phyloP scores from a whole-genome alignment of 2,329 filamentous ascomycete species.

The Pyrenochaeta sp. region DNA sequence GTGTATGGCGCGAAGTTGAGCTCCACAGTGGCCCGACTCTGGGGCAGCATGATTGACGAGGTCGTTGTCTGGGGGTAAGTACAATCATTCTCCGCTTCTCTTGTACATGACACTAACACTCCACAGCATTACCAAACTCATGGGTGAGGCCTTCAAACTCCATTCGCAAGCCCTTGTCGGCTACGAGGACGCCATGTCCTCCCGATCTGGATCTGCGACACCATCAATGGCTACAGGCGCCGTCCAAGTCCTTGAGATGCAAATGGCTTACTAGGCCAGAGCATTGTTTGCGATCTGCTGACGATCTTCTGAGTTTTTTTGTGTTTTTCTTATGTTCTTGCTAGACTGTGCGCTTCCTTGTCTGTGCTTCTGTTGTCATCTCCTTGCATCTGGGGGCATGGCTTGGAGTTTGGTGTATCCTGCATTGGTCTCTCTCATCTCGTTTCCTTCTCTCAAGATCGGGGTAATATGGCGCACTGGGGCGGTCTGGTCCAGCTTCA shows the following conservation, averaged over 20 bases:
- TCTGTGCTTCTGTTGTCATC: slow-evolving; percentile 32
- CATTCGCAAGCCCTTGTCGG: slow-evolving; percentile 94
- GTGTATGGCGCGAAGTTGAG: slow-evolving; percentile 84
- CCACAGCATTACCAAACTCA: slow-evolving; percentile 84
- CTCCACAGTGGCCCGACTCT: slow-evolving; percentile 92
- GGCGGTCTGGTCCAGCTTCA: slow-evolving; percentile 42
- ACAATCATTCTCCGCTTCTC: not conserved
- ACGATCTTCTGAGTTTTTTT: slow-evolving; percentile 30
- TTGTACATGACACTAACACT: slow-evolving; percentile 54
- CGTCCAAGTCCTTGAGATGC: slow-evolving; percentile 54
- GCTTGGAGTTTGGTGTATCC: slow-evolving; percentile 39
- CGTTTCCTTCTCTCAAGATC: slow-evolving; percentile 29
- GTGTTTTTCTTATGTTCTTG: slow-evolving; percentile 29
- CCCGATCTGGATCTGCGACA: slow-evolving; percentile 54
- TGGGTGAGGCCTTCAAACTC: slow-evolving; percentile 97
- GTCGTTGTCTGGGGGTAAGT: slow-evolving; percentile 99
- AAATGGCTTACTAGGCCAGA: slow-evolving; percentile 50
- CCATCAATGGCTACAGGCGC: slow-evolving; percentile 52
- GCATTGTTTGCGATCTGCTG: slow-evolving; percentile 3
- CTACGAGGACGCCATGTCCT: slow-evolving; percentile 81
- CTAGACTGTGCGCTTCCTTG: slow-evolving; percentile 40
- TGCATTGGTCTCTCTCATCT: slow-evolving; percentile 25
- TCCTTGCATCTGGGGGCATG: slow-evolving; percentile 47
- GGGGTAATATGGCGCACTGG: slow-evolving; percentile 47
- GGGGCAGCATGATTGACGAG: slow-evolving; percentile 98